These are phyloP conservation scores for Spinacia oleracea DNA, from an alignment of 179 eudicot genomes.

Conservation along the genomic window DNA sequence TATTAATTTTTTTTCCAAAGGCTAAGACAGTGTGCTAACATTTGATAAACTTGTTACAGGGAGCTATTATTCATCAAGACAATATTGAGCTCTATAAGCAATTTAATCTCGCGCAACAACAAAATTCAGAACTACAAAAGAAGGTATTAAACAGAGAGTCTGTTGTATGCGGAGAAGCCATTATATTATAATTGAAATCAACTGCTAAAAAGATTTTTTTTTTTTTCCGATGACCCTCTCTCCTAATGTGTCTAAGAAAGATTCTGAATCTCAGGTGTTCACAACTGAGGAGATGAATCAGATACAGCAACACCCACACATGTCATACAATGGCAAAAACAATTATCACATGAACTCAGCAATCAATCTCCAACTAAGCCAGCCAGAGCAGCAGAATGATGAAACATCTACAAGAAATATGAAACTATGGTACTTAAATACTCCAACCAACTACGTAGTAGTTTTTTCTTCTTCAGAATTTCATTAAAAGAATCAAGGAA, in stretches of 20 bases:
- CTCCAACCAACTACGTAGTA: neutral
- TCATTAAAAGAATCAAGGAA: neutral
- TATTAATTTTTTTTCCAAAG: neutral
- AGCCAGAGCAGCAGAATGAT: conserved; percentile 45
- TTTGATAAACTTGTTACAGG: conserved; percentile 41
- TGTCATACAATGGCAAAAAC: conserved; percentile 27
- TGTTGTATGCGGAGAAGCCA: neutral
- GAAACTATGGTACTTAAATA: conserved; percentile 50
- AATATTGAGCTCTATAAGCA: conserved; percentile 61
- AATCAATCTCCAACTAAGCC: conserved; percentile 58
- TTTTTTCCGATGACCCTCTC: neutral
- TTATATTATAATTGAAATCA: neutral
- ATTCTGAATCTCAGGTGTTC: conserved; percentile 44
- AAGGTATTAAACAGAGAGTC: conserved; percentile 41
- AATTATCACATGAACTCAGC: conserved; percentile 36
- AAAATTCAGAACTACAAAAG: conserved; percentile 52
- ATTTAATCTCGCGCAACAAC: conserved; percentile 41
- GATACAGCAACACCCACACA: conserved; percentile 31
- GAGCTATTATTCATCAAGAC: conserved; percentile 53
- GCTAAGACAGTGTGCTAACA: conserved; percentile 26
- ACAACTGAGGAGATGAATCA: conserved; percentile 31
- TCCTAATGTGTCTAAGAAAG: conserved; percentile 7
- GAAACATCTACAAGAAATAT: conserved; percentile 37
- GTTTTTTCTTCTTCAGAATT: neutral
- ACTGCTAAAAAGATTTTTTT: neutral